Conservation (phyloP, 495 filamentous ascomycete species). For the Antarctomyces pellizariae region DNA sequence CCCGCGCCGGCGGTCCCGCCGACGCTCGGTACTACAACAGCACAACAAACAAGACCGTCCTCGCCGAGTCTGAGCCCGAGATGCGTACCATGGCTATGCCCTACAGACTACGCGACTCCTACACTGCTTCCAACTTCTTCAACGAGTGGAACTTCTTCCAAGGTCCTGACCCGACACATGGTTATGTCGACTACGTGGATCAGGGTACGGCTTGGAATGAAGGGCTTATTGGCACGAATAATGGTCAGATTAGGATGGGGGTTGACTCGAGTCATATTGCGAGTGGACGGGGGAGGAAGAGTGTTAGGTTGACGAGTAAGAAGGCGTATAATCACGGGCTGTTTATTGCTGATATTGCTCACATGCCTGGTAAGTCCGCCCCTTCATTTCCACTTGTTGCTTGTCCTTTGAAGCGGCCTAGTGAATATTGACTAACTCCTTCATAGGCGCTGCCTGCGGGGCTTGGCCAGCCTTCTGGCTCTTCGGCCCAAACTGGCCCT, state of each 20-base stretch:
- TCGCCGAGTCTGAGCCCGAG: neutral
- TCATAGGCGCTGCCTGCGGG: constrained; percentile 28
- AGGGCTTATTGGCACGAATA: constrained; percentile 25
- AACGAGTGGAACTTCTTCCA: constrained; percentile 12
- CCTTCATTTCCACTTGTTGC: too few species aligned
- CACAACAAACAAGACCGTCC: too few species aligned
- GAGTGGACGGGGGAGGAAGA: constrained; percentile 27
- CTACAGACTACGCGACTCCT: constrained; percentile 5
- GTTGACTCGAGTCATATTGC: constrained; percentile 18
- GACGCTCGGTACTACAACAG: neutral
- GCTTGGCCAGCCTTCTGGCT: constrained; percentile 43
- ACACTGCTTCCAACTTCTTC: constrained; percentile 12
- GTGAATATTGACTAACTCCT: constrained; percentile 46
- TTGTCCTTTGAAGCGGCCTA: too few species aligned
- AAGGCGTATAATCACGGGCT: constrained; percentile 34
- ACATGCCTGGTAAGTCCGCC: constrained; percentile 48
- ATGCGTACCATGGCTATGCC: neutral
- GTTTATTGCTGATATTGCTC: constrained; percentile 35
- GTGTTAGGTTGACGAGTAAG: constrained; percentile 39
- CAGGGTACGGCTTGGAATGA: constrained; percentile 25
- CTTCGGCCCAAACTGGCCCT: constrained; percentile 43
- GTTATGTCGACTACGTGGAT: constrained; percentile 35
- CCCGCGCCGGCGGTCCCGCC: neutral
- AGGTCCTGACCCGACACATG: constrained; percentile 28
- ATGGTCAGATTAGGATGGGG: constrained; percentile 20